Conservation (phyloP, 768 basidiomycete species). For the Tricholoma sp. region DNA sequence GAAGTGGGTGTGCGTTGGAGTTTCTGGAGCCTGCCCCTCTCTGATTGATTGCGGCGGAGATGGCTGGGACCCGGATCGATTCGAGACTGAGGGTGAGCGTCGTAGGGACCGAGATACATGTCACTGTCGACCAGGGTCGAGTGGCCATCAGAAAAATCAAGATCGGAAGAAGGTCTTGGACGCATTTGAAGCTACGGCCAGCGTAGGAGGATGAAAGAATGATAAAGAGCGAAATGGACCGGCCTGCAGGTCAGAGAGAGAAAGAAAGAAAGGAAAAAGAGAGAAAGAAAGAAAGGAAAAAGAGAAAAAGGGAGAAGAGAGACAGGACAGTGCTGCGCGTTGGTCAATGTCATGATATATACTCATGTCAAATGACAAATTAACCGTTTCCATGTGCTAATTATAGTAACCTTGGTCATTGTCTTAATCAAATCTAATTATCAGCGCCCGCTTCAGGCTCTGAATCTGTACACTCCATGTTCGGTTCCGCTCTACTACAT, state of each 20-base stretch:
- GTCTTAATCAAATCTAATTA: too few relatives aligned
- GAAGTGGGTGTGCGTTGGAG: slow-evolving; percentile 60
- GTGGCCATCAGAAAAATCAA: slow-evolving; percentile 63
- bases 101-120: slow-evolving; percentile 13
- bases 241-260: slow-evolving; percentile 44
- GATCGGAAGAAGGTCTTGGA: slow-evolving; percentile 49
- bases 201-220: slow-evolving; percentile 33
- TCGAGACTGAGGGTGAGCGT: too few relatives aligned
- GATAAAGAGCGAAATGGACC: slow-evolving; percentile 35
- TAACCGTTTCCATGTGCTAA: too few relatives aligned
- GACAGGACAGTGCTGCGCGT: too few relatives aligned
- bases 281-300: slow-evolving; percentile 2
- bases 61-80: slow-evolving; percentile 36
- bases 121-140: slow-evolving; percentile 43
- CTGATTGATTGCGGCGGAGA: slow-evolving; percentile 82
- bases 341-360: too few relatives aligned
- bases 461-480: too few relatives aligned
- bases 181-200: slow-evolving; percentile 31
- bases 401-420: too few relatives aligned
- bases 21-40: slow-evolving; percentile 78
- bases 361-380: too few relatives aligned
- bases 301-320: too few relatives aligned
- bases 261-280: too few relatives aligned
- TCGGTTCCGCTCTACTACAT: too few relatives aligned
- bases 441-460: too few relatives aligned